Evolutionary conservation across 2,329 filamentous ascomycete genomes (phyloP).

Genomic region (Cladosporium sp.): DNA sequence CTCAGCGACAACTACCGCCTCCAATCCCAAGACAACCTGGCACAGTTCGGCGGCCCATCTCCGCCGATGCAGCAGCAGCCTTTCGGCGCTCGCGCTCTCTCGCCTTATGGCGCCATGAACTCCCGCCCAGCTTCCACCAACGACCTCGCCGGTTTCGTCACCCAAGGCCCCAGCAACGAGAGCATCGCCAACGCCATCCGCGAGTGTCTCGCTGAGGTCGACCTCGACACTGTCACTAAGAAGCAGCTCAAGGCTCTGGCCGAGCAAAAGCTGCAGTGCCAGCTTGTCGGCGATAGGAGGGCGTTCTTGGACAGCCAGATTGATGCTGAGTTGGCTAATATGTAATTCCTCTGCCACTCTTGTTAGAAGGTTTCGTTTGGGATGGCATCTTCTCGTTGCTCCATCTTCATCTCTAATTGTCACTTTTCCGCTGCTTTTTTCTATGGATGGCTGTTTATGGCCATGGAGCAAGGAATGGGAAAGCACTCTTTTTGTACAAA

Average conservation of each 20-base stretch:
- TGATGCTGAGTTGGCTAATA: conserved; percentile 86
- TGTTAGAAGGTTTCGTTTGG: background rate
- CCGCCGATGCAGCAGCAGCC: conserved; percentile 15
- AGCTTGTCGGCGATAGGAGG: conserved; percentile 78
- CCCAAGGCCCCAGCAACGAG: conserved; percentile 68
- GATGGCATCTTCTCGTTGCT: background rate
- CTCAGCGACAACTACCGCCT: conserved; percentile 44
- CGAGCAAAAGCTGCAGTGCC: conserved; percentile 88
- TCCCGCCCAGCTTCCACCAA: conserved; percentile 24
- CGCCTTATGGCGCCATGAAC: conserved; percentile 14
- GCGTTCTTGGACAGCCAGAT: conserved; percentile 91
- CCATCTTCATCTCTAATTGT: too few species aligned
- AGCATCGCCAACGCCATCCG: conserved; percentile 83
- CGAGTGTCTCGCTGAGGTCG: conserved; percentile 76
- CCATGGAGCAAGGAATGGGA: too few species aligned
- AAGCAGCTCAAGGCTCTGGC: conserved; percentile 84
- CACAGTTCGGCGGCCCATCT: conserved; percentile 32
- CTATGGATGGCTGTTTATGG: too few species aligned
- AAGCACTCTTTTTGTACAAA: too few species aligned
- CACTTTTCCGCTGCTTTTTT: too few species aligned
- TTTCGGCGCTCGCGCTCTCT: conserved; percentile 17
- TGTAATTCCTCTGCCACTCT: conserved; percentile 51
- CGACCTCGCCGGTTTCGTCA: conserved; percentile 49
- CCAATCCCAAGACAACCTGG: conserved; percentile 31
- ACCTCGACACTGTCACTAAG: conserved; percentile 96